Percentiles rank a stretch among this genome's conserved stretches.
These are phyloP conservation scores for Auricularia sp. DNA, from an alignment of 768 basidiomycete species.

Conservation along the genomic window DNA sequence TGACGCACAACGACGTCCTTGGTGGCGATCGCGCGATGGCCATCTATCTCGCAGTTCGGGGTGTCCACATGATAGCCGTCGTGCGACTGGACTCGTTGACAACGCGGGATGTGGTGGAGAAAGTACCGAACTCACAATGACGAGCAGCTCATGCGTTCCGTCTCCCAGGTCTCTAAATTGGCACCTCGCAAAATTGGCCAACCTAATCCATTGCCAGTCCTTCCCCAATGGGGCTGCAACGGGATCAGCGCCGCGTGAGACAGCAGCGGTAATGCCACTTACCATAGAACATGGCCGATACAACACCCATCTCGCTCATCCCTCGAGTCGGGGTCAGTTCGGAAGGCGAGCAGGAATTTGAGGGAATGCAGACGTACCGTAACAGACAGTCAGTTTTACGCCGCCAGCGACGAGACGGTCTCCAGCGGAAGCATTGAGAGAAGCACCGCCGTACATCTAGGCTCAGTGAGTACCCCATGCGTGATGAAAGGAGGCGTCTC, in stretches of 20 bases:
- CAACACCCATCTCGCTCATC: background rate
- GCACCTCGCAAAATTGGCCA: background rate
- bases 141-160: background rate
- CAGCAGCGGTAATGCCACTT: background rate
- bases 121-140: background rate
- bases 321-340: background rate
- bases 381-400: background rate
- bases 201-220: background rate
- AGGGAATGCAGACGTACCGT: background rate
- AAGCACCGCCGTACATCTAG: conserved; percentile 18
- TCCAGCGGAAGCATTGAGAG: conserved; percentile 15
- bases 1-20: background rate
- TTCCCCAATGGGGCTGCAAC: background rate
- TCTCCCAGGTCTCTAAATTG: background rate
- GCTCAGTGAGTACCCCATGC: background rate
- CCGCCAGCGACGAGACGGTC: conserved; percentile 11
- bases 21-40: conserved; percentile 12
- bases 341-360: background rate
- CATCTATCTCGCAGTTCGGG: conserved; percentile 24
- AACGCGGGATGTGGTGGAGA: background rate
- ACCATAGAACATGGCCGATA: background rate
- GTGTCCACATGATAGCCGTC: conserved; percentile 16
- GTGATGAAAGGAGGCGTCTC: background rate
- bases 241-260: background rate
- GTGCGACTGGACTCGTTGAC: background rate